Evolutionary conservation across 768 basidiomycete genomes (phyloP).

Genomic region (Russula ochroleuca): DNA sequence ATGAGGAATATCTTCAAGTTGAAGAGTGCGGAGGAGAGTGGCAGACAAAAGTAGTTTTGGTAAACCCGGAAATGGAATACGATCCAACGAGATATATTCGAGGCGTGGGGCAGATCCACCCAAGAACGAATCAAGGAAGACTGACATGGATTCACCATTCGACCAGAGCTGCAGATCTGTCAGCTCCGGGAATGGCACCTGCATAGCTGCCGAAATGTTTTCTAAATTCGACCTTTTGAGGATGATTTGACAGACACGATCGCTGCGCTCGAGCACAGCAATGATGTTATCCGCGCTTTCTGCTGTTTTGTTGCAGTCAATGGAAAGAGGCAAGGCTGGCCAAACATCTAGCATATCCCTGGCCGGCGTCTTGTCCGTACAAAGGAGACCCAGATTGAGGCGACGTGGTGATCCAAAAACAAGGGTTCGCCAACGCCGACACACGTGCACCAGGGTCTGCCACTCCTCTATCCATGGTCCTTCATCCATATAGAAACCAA

Average conservation of each 20-base stretch:
- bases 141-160: too few species aligned
- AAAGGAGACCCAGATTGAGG: too few species aligned
- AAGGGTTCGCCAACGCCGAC: too few species aligned
- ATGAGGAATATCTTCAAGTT: background rate
- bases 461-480: background rate
- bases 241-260: too few species aligned
- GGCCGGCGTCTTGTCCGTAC: too few species aligned
- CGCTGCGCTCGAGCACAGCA: too few species aligned
- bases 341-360: background rate
- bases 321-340: slow-evolving; percentile 1
- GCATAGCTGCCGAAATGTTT: too few species aligned
- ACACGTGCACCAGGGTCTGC: slow-evolving; percentile 6
- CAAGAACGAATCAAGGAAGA: too few species aligned
- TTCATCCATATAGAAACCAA: background rate
- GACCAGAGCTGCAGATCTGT: too few species aligned
- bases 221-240: too few species aligned
- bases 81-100: background rate
- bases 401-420: too few species aligned
- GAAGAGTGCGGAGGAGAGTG: background rate
- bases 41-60: background rate
- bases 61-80: background rate
- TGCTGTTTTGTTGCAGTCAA: background rate
- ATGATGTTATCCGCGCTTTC: background rate
- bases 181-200: too few species aligned
- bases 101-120: background rate